Evolutionary conservation across 2,329 filamentous ascomycete species (phyloP).

Genomic region (Ceratocystis harringtonii): DNA sequence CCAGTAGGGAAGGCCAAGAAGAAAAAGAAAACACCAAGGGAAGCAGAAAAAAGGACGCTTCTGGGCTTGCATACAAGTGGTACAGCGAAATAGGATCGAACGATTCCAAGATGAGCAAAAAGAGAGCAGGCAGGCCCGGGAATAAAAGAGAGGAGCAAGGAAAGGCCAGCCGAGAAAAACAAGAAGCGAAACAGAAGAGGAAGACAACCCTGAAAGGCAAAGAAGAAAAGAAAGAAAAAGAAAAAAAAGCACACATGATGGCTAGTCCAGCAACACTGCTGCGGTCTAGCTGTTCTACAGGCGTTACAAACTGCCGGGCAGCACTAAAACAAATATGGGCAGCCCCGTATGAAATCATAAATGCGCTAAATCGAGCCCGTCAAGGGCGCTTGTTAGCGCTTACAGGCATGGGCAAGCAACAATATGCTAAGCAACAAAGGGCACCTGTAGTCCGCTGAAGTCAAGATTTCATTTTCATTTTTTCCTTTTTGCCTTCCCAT

Average conservation of each 20-base stretch:
- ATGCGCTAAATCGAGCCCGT: neutral
- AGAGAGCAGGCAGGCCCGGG: neutral
- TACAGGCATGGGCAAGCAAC: neutral
- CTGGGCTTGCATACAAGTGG: slow-evolving; percentile 6
- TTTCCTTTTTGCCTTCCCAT: neutral
- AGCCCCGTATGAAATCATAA: neutral
- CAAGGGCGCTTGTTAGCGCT: neutral
- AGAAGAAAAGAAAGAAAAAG: no score
- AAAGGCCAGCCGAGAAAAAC: neutral
- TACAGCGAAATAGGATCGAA: slow-evolving; percentile 6
- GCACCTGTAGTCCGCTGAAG: neutral
- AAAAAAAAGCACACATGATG: neutral
- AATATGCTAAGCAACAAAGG: neutral
- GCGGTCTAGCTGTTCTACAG: neutral
- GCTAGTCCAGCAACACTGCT: neutral
- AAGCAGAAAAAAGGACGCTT: neutral
- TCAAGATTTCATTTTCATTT: neutral
- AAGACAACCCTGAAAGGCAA: neutral
- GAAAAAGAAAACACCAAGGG: neutral
- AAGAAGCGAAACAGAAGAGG: neutral
- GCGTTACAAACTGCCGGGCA: neutral
- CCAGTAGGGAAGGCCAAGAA: neutral
- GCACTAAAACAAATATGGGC: neutral
- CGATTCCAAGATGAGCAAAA: slow-evolving; percentile 3
- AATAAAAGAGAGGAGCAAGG: neutral